Evolutionary conservation across 1,139 yeast genomes (phyloP), one percentile per base, ranked within the genome.

Genomic region (Blastobotrys ciferrii): DNA sequence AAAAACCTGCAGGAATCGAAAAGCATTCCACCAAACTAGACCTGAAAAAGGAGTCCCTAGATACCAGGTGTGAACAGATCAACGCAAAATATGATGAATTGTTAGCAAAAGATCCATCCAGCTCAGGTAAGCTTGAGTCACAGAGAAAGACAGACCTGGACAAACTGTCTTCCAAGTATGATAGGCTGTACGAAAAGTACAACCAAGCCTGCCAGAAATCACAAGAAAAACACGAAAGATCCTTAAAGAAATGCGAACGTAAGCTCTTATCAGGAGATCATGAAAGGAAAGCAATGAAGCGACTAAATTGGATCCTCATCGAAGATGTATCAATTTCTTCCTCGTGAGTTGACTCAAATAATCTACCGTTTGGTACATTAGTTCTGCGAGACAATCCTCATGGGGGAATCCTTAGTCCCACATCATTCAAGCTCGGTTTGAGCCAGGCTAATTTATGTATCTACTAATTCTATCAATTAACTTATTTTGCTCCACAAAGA

Each of bases 251-350:
- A 4, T 36, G 40, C 14, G 40, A 36, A 19, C 17, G 18, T 11
- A 9, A n/a, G 28, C 12, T 36, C 28, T n/a, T 9, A 4, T 36
- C 40, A 11, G n/a, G 17, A 5, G 40, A 36, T 14, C 40, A 23
- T 3, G 40, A 36, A 13, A 18, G 28, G 14, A 36, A 36, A 19
- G 17, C 40, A 5, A 13, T 36, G 13, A 36, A 36, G 14, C 40
- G 40, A 3, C 40, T 36, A 3, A 36, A 36, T 13, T 36, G 40
- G 40, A 36, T 36, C 14, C 40, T 36, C 28, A 36, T 36, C 4
- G 40, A 36, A n/a, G 28, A 23, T 5, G 9, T 23, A 23, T 23
- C 28, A 23, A 23, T 9, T n/a, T n/a, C n/a, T n/a, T n/a, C n/a
- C n/a, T n/a, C n/a, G n/a, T n/a, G n/a, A n/a, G n/a, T n/a, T n/a